Base-by-base conservation (phyloP, 768 basidiomycete genomes). In the Russula dissimulans region DNA sequence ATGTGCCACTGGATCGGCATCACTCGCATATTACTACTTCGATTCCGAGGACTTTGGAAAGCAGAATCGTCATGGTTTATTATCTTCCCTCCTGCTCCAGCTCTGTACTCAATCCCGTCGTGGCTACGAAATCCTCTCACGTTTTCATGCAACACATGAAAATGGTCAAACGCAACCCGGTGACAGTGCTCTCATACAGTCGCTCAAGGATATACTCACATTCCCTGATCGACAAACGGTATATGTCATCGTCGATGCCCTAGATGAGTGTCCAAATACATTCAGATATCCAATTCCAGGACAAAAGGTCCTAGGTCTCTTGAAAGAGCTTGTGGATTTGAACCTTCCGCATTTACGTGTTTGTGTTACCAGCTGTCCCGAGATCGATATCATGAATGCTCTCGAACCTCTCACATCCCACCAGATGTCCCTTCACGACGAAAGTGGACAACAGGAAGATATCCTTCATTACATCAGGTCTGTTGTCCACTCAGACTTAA, bases 221-320 rank as follows among this genome's bases (percentile, higher is more conserved):
- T 22, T 38, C 5, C 46, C 54, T 3, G 54, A 15, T 14, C 54
- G 47, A 31, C 1, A 4, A 17, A 2, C 10, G 9, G 39, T 41
- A 15, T 57, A 57, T 17, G 10, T 60, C 4, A 34, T 60, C 0
- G 26, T 56, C 2, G 59, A 60, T 12, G 59, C 53, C 7, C 45
- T 60, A 10, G 59, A 60, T 7, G 59, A 60, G 38, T 60, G 59
- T 34, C 54, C 54, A 1, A 41, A 60, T 22, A 6, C 11, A 8
- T 11, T 46, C 8, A 54, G 54, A n/a, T 42, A 17, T 5, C 46
- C 59, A 14, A 36, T 43, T 1, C n/a, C 43, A 1, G 50, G 57
- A 4, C 49, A 60, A 36, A 29, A 60, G 18, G 59, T 60, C 7
- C 26, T 60, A 11, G 38, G 32, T 4, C 3, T 32, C 5, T 0